These are phyloP conservation scores for Salix suchowensis DNA, from an alignment of 345 rosid species.

Conservation along the genomic window DNA sequence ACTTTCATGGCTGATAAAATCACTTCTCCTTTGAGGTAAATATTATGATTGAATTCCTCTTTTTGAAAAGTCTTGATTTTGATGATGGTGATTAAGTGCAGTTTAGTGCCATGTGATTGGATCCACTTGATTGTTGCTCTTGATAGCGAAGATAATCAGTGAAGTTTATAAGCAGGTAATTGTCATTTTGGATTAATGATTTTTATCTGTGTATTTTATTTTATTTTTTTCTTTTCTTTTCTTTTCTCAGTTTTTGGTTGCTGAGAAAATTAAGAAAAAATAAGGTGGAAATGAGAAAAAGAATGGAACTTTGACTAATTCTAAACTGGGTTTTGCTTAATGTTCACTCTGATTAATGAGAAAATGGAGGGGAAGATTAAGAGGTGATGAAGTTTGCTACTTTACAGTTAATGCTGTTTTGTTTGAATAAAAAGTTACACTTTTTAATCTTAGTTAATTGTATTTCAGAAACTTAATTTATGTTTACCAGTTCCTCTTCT, in stretches of 20 bases:
- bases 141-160: conserved; percentile 10
- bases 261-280: not conserved
- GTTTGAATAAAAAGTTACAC: not conserved
- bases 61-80: not conserved
- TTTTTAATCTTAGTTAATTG: not conserved
- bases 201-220: not conserved
- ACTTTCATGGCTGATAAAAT: conserved; percentile 30
- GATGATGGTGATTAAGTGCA: conserved; percentile 8
- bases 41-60: conserved; percentile 13
- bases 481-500: not conserved
- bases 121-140: conserved; percentile 27
- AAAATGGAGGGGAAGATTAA: not conserved
- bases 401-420: not conserved
- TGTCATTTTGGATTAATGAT: not conserved
- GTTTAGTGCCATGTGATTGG: conserved; percentile 26
- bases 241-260: not conserved
- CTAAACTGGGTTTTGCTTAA: not conserved
- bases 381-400: too few relatives aligned
- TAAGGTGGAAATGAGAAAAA: not conserved
- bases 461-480: not conserved
- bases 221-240: not conserved
- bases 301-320: not conserved
- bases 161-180: conserved; percentile 31
- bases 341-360: conserved; percentile 13
- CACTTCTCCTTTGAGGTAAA: conserved; percentile 26